Base-by-base conservation (phyloP, 2,329 filamentous ascomycete species). In the Ophiocordyceps camponoti-saundersi region DNA sequence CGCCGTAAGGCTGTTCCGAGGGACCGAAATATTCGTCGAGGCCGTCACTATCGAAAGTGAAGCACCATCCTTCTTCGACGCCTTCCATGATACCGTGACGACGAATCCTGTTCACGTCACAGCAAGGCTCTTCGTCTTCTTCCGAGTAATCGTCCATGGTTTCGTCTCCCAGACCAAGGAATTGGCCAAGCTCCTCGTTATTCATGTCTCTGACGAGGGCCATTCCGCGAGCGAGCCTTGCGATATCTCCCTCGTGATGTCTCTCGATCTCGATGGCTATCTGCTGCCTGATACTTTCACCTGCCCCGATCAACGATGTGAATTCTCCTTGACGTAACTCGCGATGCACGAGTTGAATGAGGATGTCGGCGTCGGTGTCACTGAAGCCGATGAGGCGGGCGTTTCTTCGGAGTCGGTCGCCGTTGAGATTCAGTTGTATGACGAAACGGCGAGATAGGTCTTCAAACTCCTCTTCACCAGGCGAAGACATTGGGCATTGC, bases 31-130 rank as follows among this genome's bases (percentile, higher is more conserved):
- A 57, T 13, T 56, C 50, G 7, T 55, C 46, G 3, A 60, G 44
- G 6, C 53, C 57, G 13, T 53, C 51, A 6, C 57, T 47, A 13
- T 52, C 52, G 29, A 65, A 62, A 29, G 55, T 55, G 51, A 60
- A 58, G 15, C 54, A 54, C 47, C 59, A 57, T 12, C 32, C 36
- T 6, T 39, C 36, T 18, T 18, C n/a, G 16, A n/a, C n/a, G n/a
- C n/a, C n/a, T n/a, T 40, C 36, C n/a, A 20, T 18, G n/a, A 11
- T 7, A 6, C 26, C 26, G 8, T 11, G 26, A 29, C 8, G 26
- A 29, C 26, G 26, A 29, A 29, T 2, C 26, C 4, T 6, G 5
- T 10, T 29, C 26, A 29, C 3, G 8, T 29, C 26, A 11, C 11
- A 29, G 11, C 26, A 29, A 10, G 26, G 26, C 26, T 29, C 26